phyloP scores from a whole-genome alignment of 1,284 basidiomycete species.

The Earliella scabrosa region DNA sequence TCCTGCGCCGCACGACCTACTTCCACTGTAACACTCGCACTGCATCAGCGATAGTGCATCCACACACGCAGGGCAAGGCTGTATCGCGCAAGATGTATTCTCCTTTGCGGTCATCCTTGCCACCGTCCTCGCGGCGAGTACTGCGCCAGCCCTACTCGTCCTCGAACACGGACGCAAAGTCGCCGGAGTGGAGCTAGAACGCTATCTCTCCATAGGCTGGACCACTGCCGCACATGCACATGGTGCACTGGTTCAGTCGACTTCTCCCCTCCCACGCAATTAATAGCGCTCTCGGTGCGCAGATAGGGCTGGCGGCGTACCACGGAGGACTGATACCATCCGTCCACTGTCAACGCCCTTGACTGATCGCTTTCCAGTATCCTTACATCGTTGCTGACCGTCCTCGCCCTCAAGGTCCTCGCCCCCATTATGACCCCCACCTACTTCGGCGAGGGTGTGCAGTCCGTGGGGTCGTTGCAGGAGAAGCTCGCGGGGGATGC shows the following conservation, averaged over 20 bases:
- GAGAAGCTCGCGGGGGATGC: constrained; percentile 33
- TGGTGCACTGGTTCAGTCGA: not conserved
- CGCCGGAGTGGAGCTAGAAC: not conserved
- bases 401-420: constrained; percentile 12
- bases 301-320: not conserved
- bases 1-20: not conserved
- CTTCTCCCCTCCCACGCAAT: not conserved
- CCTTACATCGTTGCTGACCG: not conserved
- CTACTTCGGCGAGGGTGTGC: constrained; percentile 25
- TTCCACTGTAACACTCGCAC: not conserved
- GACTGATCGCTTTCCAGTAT: not conserved
- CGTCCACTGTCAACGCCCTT: constrained; percentile 4
- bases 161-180: not conserved
- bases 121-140: too few relatives aligned
- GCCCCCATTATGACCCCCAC: constrained; percentile 33
- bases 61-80: too few relatives aligned
- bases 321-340: constrained; percentile 2
- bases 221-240: not conserved
- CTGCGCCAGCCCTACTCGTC: too few relatives aligned
- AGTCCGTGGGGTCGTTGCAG: constrained; percentile 21
- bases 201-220: not conserved
- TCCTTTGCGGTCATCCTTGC: not conserved
- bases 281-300: not conserved
- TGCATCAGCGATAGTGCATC: too few relatives aligned
- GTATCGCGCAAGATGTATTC: not conserved